These are phyloP conservation scores for Haematococcus lacustris DNA, from an alignment of 139 green algal genomes.

Conservation along the genomic window DNA sequence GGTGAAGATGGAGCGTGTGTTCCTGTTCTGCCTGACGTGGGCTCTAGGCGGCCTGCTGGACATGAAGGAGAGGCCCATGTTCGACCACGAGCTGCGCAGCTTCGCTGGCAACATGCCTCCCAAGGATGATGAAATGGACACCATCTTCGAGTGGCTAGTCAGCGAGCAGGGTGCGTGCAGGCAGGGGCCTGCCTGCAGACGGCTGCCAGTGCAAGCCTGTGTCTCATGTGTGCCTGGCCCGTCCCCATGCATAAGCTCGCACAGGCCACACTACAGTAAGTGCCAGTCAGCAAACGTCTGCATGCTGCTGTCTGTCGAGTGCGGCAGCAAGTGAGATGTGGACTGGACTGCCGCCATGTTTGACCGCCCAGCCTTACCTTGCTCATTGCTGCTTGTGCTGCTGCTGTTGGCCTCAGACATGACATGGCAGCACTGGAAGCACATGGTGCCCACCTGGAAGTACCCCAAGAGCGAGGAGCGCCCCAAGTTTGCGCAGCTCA, in stretches of 20 bases:
- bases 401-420: too few relatives aligned
- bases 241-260: too few relatives aligned
- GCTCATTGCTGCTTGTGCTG: too few relatives aligned
- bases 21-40: conserved; percentile 85
- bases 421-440: conserved; percentile 74
- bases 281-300: too few relatives aligned
- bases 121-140: conserved; percentile 49
- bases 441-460: conserved; percentile 68
- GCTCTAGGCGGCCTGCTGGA: conserved; percentile 77
- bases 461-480: conserved; percentile 76
- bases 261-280: too few relatives aligned
- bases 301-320: too few relatives aligned
- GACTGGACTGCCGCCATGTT: too few relatives aligned
- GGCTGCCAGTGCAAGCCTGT: too few relatives aligned
- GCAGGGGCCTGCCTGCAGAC: too few relatives aligned
- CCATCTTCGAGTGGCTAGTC: conserved; percentile 84
- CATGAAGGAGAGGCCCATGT: conserved; percentile 54
- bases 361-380: too few relatives aligned
- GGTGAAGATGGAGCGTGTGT: conserved; percentile 69
- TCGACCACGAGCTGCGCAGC: conserved; percentile 58
- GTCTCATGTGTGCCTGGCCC: too few relatives aligned
- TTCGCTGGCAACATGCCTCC: conserved; percentile 35
- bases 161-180: conserved; percentile 36
- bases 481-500: conserved; percentile 80
- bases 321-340: too few relatives aligned